Percentiles rank a stretch among this genome's conserved stretches.
Conservation (phyloP, 2,329 filamentous ascomycete species). For the Chalara sp. region DNA sequence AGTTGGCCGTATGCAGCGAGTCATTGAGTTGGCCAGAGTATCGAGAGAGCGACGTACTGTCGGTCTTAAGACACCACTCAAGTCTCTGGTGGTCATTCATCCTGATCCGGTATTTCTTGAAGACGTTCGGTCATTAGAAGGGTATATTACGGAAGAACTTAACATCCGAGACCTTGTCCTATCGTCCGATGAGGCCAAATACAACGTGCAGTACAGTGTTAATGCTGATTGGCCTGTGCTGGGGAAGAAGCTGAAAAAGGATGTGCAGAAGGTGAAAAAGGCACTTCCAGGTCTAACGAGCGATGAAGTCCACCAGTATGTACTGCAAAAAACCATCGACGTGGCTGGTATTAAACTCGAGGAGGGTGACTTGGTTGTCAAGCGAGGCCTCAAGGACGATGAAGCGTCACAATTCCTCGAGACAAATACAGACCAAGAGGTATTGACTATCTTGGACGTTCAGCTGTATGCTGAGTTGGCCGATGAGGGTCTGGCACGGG, state of each 20-base stretch:
- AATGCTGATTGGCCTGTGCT: conserved; percentile 88
- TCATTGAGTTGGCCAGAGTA: conserved; percentile 84
- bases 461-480: conserved; percentile 78
- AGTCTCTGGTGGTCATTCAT: conserved; percentile 84
- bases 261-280: conserved; percentile 86
- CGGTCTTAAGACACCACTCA: conserved; percentile 84
- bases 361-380: conserved; percentile 77
- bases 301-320: conserved; percentile 73
- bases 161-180: conserved; percentile 83
- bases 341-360: conserved; percentile 83
- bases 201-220: conserved; percentile 87
- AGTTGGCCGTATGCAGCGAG: conserved; percentile 86
- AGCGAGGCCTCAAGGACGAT: conserved; percentile 69
- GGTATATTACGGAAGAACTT: conserved; percentile 87
- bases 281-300: conserved; percentile 73
- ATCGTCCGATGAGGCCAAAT: conserved; percentile 80
- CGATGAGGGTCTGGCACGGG: conserved; percentile 81
- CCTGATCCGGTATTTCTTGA: conserved; percentile 75
- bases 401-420: conserved; percentile 68
- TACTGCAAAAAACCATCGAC: conserved; percentile 64
- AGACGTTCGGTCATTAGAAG: conserved; percentile 77
- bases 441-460: conserved; percentile 84
- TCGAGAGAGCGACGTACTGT: conserved; percentile 80
- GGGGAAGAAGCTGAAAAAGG: conserved; percentile 96
- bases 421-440: conserved; percentile 81